A percentile compares a stretch with the other conserved stretches of the same genome.
Conservation (phyloP, 768 basidiomycete genomes). For the Xerocomellus intermedius region DNA sequence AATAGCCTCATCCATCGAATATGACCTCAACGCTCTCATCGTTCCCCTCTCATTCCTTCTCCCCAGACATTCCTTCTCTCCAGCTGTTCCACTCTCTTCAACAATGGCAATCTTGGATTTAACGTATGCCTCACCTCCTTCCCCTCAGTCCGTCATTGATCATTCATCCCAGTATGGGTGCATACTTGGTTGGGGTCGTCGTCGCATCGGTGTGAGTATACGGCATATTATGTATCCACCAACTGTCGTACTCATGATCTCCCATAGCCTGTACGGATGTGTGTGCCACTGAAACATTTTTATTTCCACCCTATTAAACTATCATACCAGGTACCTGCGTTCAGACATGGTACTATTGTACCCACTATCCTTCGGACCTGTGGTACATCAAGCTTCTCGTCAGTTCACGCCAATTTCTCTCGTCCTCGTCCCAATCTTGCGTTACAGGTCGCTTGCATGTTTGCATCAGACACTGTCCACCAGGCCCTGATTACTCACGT, state of each 20-base stretch:
- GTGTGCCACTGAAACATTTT: constrained; percentile 2
- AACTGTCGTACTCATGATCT: constrained; percentile 1
- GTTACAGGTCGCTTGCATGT: constrained; percentile 46
- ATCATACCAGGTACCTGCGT: constrained; percentile 48
- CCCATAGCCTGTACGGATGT: constrained; percentile 51
- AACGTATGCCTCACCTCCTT: constrained; percentile 28
- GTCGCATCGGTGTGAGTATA: constrained; percentile 45
- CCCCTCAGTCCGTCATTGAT: neutral
- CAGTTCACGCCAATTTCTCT: constrained; percentile 12
- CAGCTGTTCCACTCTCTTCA: no score
- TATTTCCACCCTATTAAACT: neutral
- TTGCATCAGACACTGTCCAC: constrained; percentile 53
- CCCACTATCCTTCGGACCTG: constrained; percentile 46
- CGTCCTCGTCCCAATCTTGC: neutral
- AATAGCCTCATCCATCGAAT: neutral
- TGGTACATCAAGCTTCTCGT: constrained; percentile 51
- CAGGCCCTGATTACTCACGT: constrained; percentile 55
- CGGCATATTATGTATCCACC: neutral
- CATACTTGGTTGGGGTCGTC: constrained; percentile 49
- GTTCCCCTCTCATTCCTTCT: neutral
- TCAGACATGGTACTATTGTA: constrained; percentile 56
- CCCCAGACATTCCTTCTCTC: no score
- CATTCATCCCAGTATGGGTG: constrained; percentile 41
- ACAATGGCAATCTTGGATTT: constrained; percentile 26
- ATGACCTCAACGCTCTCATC: neutral